A percentile compares a stretch with the other conserved stretches of the same genome.
Conservation (phyloP, 495 filamentous ascomycete genomes). For the Gamarada debralockiae region DNA sequence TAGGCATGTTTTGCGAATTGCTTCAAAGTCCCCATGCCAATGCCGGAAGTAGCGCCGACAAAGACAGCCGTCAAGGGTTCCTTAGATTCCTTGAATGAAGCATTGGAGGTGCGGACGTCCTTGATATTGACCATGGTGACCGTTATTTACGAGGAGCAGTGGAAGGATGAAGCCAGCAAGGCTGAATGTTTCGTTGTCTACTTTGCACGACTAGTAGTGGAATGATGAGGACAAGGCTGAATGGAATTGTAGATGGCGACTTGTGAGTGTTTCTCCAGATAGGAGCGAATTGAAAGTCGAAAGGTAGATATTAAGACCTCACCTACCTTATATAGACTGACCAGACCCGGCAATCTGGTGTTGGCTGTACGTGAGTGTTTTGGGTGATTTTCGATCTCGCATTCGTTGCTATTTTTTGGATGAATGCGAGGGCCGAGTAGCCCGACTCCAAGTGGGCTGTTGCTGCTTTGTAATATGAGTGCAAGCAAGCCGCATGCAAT, state of each 20-base stretch:
- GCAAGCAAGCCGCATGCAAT: no score
- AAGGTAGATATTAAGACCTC: not conserved
- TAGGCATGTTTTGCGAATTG: constrained; percentile 27
- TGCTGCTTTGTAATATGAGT: not conserved
- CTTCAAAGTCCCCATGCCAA: constrained; percentile 35
- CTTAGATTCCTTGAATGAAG: constrained; percentile 9
- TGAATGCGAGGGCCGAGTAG: not conserved
- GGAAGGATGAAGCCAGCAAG: not conserved
- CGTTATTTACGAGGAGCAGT: not conserved
- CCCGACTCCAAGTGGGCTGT: not conserved
- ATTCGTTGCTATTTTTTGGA: not conserved
- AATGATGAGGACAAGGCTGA: no score
- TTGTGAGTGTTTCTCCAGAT: not conserved
- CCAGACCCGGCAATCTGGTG: no score
- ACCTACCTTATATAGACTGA: not conserved
- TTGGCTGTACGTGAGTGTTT: no score
- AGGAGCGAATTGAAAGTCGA: not conserved
- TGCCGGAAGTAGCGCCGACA: constrained; percentile 42
- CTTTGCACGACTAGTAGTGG: no score
- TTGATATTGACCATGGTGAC: constrained; percentile 24
- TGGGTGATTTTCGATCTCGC: not conserved
- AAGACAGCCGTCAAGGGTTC: constrained; percentile 18
- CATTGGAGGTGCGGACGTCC: constrained; percentile 20
- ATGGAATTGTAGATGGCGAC: not conserved
- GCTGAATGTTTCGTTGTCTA: no score